These are phyloP conservation scores for Ganoderma leucocontextum DNA, from an alignment of 1,284 basidiomycete species.

Conservation along the genomic window DNA sequence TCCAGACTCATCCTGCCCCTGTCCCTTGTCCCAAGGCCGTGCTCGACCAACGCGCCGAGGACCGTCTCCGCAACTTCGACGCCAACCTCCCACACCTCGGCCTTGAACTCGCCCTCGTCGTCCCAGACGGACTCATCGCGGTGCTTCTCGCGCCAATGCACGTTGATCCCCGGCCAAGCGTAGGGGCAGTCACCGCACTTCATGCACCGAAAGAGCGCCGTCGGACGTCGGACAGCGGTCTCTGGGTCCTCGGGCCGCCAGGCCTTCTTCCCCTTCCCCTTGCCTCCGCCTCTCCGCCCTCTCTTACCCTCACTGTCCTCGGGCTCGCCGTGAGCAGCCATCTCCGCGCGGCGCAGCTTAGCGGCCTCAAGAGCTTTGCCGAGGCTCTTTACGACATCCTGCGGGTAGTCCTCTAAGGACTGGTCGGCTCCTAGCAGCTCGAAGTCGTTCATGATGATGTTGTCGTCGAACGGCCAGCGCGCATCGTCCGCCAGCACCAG, in stretches of 20 bases:
- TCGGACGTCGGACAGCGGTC: not conserved
- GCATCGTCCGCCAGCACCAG: not conserved
- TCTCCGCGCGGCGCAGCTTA: not conserved
- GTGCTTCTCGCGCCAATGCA: conserved; percentile 17
- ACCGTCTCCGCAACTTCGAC: not conserved
- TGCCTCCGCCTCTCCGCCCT: not conserved
- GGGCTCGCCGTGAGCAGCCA: not conserved
- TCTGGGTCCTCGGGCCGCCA: not conserved
- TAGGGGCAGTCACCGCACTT: not conserved
- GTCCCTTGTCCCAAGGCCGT: not conserved
- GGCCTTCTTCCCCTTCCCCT: not conserved
- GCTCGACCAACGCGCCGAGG: not conserved
- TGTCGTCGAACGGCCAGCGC: not conserved
- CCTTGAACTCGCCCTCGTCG: not conserved
- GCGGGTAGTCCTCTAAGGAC: not conserved
- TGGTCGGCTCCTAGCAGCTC: not conserved
- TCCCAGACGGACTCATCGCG: not conserved
- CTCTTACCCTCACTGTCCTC: not conserved
- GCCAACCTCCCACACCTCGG: not conserved
- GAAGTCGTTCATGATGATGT: not conserved
- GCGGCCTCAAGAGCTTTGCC: not conserved
- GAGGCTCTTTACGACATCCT: not conserved
- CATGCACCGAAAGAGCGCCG: not conserved
- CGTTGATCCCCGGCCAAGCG: conserved; percentile 4
- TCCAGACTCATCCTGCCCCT: not conserved